Evolutionary conservation across 1,284 basidiomycete species (phyloP).

Genomic region (Cystobasidium pallidum): DNA sequence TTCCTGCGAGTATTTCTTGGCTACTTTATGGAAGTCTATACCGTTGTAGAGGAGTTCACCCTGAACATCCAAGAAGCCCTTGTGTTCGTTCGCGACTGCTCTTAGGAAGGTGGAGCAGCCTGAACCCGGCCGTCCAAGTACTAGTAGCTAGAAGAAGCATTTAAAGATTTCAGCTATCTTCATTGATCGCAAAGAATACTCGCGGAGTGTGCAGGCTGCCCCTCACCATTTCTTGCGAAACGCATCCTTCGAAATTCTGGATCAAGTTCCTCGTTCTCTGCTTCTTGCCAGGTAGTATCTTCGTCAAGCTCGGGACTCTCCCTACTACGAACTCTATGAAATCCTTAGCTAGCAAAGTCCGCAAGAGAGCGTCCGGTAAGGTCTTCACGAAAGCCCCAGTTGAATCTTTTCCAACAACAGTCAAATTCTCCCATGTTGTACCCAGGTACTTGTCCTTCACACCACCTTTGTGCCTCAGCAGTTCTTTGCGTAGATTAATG

Average conservation of each 20-base stretch:
- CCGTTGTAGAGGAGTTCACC: constrained; percentile 69
- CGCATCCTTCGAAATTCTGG: constrained; percentile 17
- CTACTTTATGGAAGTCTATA: constrained; percentile 22
- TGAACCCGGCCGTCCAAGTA: constrained; percentile 79
- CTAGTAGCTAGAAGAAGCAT: constrained; percentile 57
- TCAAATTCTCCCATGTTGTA: constrained; percentile 13
- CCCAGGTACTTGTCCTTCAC: constrained; percentile 13
- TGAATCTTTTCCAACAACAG: constrained; percentile 19
- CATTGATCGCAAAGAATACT: too few species aligned
- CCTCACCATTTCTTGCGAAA: constrained; percentile 21
- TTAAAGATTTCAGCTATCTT: too few species aligned
- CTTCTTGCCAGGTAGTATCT: constrained; percentile 18
- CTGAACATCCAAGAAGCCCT: constrained; percentile 66
- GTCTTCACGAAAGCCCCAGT: constrained; percentile 26
- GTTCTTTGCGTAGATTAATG: constrained; percentile 13
- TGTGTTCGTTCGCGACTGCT: constrained; percentile 68
- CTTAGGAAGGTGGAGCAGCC: constrained; percentile 77
- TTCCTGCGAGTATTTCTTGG: constrained; percentile 36
- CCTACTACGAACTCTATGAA: constrained; percentile 17
- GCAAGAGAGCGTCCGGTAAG: constrained; percentile 5
- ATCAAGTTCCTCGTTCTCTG: constrained; percentile 16
- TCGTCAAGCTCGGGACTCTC: neutral
- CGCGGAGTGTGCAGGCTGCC: too few species aligned
- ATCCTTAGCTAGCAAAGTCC: constrained; percentile 17
- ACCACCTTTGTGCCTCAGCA: constrained; percentile 12